Evolutionary conservation across 805 yeast species (phyloP).

Genomic region (Starmerella lactis-condensi): DNA sequence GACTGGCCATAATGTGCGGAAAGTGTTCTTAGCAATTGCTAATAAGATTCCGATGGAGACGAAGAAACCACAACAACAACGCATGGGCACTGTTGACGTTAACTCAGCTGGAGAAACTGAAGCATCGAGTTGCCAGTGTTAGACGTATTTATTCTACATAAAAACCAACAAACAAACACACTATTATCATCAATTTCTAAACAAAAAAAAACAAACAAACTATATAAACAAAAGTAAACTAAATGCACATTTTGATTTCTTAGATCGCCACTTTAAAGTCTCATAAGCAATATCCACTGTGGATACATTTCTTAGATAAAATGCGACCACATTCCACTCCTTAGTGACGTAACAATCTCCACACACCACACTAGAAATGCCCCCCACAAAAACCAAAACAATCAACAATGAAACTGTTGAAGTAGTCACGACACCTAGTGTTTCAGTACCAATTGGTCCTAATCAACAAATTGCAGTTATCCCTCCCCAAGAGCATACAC

Average conservation of each 20-base stretch:
- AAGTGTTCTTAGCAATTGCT: constrained; percentile 80
- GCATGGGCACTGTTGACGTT: constrained; percentile 14
- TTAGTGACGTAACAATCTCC: no score
- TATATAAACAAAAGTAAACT: not conserved
- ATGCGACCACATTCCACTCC: no score
- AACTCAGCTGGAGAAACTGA: constrained; percentile 7
- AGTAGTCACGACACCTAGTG: no score
- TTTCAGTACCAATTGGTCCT: no score
- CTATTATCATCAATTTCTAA: not conserved
- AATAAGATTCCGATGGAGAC: constrained; percentile 52
- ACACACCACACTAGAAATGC: no score
- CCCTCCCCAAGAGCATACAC: not conserved
- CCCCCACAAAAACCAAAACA: no score
- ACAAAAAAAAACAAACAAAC: no score
- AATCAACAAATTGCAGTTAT: no score
- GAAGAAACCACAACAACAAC: constrained; percentile 16
- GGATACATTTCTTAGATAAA: no score
- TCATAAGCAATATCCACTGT: no score
- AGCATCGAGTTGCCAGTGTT: constrained; percentile 17
- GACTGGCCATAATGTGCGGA: constrained; percentile 72
- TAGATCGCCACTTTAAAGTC: no score
- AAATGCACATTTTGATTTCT: not conserved
- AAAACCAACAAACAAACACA: not conserved
- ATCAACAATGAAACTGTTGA: no score
- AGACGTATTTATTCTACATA: constrained; percentile 1